Base-by-base conservation (phyloP, 768 basidiomycete species). In the Suillus decipiens region DNA sequence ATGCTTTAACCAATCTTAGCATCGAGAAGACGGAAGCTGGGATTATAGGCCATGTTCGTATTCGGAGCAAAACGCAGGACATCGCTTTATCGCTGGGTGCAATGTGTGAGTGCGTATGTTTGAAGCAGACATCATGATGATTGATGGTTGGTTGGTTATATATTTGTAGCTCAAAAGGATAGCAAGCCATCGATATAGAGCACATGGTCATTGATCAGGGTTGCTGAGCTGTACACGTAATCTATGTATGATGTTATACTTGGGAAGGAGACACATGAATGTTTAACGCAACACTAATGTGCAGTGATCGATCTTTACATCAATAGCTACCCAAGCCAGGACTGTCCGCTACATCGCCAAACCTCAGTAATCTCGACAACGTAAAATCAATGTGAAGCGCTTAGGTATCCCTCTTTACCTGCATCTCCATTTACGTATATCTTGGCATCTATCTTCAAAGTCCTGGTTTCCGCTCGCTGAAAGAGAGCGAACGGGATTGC, bases 61-160 rank as follows among this genome's bases (percentile, higher is more conserved):
- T 97, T 75, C 84, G 95, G 62, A 92, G 91, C 72, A 96, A 96
- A 80, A 96, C 95, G 37, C 95, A 97, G 76, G 95, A 95, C 63
- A 96, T 96, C 66, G 95, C 95, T 6, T 78, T 47, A 47, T 47
- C 45, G 45, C 45, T 47, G 2, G 45, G 45, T 2, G 45, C 45
- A 6, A 47, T 47, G 45, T 47, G 45, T 47, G 45, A 47, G 45
- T 47, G 12, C 7, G 22, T 47, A 22, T 47, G 6, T 14, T 47
- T 47, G 22, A 45, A 22, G n/a, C 6, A 12, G 12, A 24, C 5
- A 12, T 47, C 22, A 24, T 47, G 45, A 6, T 22, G 12, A 24
- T 47, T 47, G n/a, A 45, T 22, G 45, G 6, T n/a, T n/a, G n/a
- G n/a, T n/a, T n/a, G n/a, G n/a, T 14, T 24, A 22, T 47, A 12